These are phyloP conservation scores for Suhomyces choctaworum DNA, from an alignment of 1,139 yeast genomes.

Conservation along the genomic window DNA sequence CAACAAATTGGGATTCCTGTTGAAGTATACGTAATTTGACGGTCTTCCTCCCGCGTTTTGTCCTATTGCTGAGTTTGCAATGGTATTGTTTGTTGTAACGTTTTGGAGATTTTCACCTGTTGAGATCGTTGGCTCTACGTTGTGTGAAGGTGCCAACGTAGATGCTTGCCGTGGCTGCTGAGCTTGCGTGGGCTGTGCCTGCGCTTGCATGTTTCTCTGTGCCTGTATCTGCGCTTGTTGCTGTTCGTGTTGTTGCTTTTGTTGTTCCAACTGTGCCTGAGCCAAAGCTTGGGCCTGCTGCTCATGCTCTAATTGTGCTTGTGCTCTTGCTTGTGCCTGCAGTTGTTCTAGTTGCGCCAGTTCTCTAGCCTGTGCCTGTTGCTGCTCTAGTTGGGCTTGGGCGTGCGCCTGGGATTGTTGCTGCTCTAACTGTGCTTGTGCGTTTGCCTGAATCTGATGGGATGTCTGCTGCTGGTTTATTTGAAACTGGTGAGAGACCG, in stretches of 20 bases:
- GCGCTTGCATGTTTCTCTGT: constrained; percentile 7
- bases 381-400: constrained; percentile 18
- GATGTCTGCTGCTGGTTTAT: constrained; percentile 13
- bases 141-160: constrained; percentile 11
- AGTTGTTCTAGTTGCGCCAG: constrained; percentile 18
- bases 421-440: constrained; percentile 17
- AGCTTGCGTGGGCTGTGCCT: constrained; percentile 8
- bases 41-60: constrained; percentile 14
- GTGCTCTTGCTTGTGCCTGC: constrained; percentile 20
- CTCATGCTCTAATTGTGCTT: constrained; percentile 16
- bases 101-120: constrained; percentile 6
- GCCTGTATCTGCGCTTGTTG: constrained; percentile 18
- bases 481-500: constrained; percentile 13
- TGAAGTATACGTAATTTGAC: constrained; percentile 65
- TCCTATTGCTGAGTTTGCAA: constrained; percentile 14
- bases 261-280: constrained; percentile 8
- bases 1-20: constrained; percentile 80
- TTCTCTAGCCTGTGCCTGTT: constrained; percentile 16
- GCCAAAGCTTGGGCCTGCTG: constrained; percentile 17
- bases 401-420: constrained; percentile 18
- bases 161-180: constrained; percentile 11
- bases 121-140: constrained; percentile 1
- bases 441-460: constrained; percentile 18
- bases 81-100: constrained; percentile 15
- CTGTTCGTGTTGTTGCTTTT: constrained; percentile 3